Evolutionary conservation across 345 rosid genomes (phyloP), one percentile per base, ranked within the genome.

Genomic region (Boechera divaricarpa): DNA sequence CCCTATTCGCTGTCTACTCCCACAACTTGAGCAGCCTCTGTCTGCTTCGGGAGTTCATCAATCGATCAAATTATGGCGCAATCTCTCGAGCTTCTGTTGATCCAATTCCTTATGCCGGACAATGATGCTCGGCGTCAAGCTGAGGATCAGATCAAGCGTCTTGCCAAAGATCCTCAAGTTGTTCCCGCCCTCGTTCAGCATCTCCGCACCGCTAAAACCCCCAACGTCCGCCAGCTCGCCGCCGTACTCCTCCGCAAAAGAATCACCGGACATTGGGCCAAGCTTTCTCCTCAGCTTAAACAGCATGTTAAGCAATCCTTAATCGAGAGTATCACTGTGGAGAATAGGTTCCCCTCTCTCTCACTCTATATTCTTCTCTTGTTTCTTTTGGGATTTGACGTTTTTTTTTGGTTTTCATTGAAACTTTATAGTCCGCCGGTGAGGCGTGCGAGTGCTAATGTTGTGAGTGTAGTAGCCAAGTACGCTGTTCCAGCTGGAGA

Each of bases 181-280:
- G 98, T 95, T 48, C 98, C 98, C 33, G 94, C 99, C 35, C 94
- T 95, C 4, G 82, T 90, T 54, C 97, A 95, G 77, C 99, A 93
- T 82, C 97, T 95, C 71, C 99, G 99, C 78, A 95, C 98, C 16
- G 99, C 99, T 45, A 95, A 95, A 83, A 92, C 98, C 38, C 99
- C 99, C 15, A 91, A 90, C 69, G 99, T 95, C 75, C 98, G 98
- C 69, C 99, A 95, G 81, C 91, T 95, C 36, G 94, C 99, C 64
- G 99, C 99, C 69, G 99, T 95, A 3, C 97, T 95, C 85, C 97
- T 95, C 77, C 92, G 99, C 11, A 93, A 95, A 90, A 95, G 92
- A 86, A 91, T 95, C 83, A 95, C 97, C 5, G 99, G 97, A 5
- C 99, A 95, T 77, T 95, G 98, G 99, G 84, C 97, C n/a, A 95